Conservation (phyloP, 2,329 filamentous ascomycete genomes). For the Fusarium bulbicola region DNA sequence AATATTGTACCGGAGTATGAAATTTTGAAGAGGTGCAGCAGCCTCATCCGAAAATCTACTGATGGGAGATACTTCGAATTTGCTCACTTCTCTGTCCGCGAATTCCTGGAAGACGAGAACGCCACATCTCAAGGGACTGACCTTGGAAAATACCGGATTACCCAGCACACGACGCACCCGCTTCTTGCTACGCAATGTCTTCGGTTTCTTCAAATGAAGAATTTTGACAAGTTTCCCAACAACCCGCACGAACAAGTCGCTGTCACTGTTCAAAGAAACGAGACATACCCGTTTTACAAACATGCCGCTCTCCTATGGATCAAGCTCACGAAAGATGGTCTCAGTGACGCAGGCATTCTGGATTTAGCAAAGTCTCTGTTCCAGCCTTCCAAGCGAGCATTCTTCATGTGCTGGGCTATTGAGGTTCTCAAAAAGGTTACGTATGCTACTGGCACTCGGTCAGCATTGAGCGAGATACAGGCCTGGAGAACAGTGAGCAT, state of each 20-base stretch:
- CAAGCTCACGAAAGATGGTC: not conserved
- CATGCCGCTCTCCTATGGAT: not conserved
- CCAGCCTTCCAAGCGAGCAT: not conserved
- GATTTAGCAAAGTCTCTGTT: not conserved
- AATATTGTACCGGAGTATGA: conserved; percentile 10
- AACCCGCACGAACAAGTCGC: not conserved
- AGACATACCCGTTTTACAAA: not conserved
- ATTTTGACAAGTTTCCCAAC: not conserved
- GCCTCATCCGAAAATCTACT: conserved; percentile 1
- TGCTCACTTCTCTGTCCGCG: conserved; percentile 28
- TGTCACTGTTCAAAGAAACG: not conserved
- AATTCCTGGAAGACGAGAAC: conserved; percentile 5
- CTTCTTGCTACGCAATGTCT: conserved; percentile 9
- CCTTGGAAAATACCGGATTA: not conserved
- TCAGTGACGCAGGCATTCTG: not conserved
- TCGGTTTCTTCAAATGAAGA: conserved; percentile 3
- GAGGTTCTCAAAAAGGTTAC: not conserved
- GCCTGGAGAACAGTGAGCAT: not conserved
- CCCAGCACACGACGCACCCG: rapidly evolving
- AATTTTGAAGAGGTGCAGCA: conserved; percentile 7
- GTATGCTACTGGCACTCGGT: not conserved
- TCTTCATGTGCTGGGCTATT: conserved; percentile 5
- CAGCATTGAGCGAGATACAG: too few relatives aligned
- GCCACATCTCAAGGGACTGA: not conserved
- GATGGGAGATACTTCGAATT: not conserved